phyloP scores from a whole-genome alignment of 306 rosid genomes.

The Medicago arabica region DNA sequence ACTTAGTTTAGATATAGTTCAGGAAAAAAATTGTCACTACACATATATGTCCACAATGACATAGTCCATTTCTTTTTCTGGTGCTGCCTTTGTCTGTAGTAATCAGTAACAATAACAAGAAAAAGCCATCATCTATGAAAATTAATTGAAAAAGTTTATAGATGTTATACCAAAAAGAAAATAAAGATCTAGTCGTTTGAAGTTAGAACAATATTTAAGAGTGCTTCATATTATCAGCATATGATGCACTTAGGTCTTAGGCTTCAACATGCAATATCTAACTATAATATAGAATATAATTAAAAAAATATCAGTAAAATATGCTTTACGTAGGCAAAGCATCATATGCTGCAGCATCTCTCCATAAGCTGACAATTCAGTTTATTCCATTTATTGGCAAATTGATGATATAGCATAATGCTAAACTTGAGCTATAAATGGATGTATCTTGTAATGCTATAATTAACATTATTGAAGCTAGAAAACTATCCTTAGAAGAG shows the following conservation, averaged over 20 bases:
- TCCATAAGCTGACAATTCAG: constrained; percentile 41
- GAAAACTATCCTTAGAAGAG: constrained; percentile 33
- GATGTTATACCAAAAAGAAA: constrained; percentile 10
- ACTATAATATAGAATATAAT: constrained; percentile 45
- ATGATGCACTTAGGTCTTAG: constrained; percentile 16
- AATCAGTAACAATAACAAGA: constrained; percentile 2
- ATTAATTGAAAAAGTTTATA: constrained; percentile 8
- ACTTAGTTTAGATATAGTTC: not conserved
- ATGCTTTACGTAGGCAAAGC: constrained; percentile 46
- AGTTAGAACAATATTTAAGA: constrained; percentile 35
- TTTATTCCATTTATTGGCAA: constrained; percentile 52
- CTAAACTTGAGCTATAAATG: constrained; percentile 58
- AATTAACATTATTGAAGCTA: constrained; percentile 44
- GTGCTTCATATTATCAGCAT: constrained; percentile 24
- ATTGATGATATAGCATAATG: constrained; percentile 36
- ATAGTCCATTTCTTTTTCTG: not conserved
- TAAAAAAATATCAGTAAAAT: constrained; percentile 45
- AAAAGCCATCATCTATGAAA: not conserved
- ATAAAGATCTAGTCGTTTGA: constrained; percentile 12
- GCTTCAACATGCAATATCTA: constrained; percentile 16
- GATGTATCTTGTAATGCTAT: constrained; percentile 24
- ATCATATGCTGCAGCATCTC: constrained; percentile 57
- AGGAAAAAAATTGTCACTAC: not conserved
- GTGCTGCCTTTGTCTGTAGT: not conserved
- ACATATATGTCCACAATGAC: not conserved